A percentile compares a stretch with the other conserved stretches of the same genome.
Evolutionary conservation across 176 grass and related monocot genomes (phyloP).

Genomic region (Eragrostis curvula): DNA sequence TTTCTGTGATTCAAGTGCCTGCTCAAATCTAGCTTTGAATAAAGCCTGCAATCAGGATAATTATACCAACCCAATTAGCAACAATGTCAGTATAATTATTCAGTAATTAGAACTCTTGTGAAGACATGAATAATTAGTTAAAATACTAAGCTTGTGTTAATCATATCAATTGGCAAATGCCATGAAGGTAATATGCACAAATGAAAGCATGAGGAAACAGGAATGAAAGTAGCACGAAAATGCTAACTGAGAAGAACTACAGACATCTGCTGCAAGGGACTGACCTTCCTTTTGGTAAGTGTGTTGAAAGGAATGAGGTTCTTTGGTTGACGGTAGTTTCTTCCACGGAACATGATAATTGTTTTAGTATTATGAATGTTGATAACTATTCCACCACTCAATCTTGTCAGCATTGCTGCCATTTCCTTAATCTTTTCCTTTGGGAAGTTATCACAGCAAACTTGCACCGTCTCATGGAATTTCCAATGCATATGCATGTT

Average conservation of each 20-base stretch:
- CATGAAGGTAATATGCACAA: background rate
- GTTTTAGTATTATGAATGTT: constrained; percentile 98
- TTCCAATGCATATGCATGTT: constrained; percentile 99
- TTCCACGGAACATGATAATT: constrained; percentile 98
- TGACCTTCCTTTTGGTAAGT: constrained; percentile 97
- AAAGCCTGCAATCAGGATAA: constrained; percentile 66
- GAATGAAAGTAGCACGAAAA: background rate
- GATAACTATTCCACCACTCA: constrained; percentile 97
- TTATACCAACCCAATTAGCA: constrained; percentile 15
- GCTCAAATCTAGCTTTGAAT: constrained; percentile 98
- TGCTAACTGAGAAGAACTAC: constrained; percentile 14
- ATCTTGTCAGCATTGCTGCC: constrained; percentile 88
- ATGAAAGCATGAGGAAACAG: constrained; percentile 13
- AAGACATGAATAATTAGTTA: background rate
- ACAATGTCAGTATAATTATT: constrained; percentile 45
- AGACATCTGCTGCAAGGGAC: constrained; percentile 16
- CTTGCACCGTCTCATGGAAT: constrained; percentile 96
- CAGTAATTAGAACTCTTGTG: background rate
- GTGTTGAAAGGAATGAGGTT: constrained; percentile 99
- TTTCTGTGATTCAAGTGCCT: constrained; percentile 96
- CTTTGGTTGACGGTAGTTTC: constrained; percentile 97
- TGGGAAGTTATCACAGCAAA: constrained; percentile 95
- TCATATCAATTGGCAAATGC: background rate
- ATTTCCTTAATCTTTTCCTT: constrained; percentile 99
- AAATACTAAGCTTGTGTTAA: background rate